These are phyloP conservation scores for Pichia norvegensis DNA, from an alignment of 1,139 yeast genomes.

Conservation along the genomic window DNA sequence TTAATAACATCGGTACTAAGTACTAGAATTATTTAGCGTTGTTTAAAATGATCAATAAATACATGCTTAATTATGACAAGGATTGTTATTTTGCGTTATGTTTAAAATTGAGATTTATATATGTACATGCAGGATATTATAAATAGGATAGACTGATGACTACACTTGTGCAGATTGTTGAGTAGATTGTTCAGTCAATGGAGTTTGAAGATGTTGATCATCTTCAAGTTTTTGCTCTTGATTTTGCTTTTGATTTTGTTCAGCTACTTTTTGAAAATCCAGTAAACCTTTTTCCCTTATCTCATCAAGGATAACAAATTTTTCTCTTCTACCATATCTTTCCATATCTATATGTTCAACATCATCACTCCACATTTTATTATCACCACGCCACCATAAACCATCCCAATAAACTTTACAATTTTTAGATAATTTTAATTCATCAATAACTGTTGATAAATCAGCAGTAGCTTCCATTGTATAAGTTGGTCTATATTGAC, in stretches of 20 bases:
- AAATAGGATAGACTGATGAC: background rate
- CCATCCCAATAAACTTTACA: constrained; percentile 72
- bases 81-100: no score
- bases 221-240: no score
- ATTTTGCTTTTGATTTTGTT: background rate
- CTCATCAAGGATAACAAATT: constrained; percentile 53
- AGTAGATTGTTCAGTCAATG: background rate
- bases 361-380: constrained; percentile 50
- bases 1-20: no score
- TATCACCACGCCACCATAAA: constrained; percentile 79
- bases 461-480: constrained; percentile 92
- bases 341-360: constrained; percentile 58
- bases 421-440: constrained; percentile 39
- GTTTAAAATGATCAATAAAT: no score
- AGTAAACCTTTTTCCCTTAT: constrained; percentile 34
- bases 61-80: no score
- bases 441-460: constrained; percentile 61
- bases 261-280: constrained; percentile 18
- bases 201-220: background rate
- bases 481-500: constrained; percentile 83
- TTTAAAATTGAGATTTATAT: background rate
- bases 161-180: background rate
- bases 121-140: background rate
- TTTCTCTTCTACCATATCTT: constrained; percentile 53
- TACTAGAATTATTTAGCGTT: no score